Evolutionary conservation across 2,329 filamentous ascomycete genomes (phyloP).

Genomic region (Celoporthe dispersa): DNA sequence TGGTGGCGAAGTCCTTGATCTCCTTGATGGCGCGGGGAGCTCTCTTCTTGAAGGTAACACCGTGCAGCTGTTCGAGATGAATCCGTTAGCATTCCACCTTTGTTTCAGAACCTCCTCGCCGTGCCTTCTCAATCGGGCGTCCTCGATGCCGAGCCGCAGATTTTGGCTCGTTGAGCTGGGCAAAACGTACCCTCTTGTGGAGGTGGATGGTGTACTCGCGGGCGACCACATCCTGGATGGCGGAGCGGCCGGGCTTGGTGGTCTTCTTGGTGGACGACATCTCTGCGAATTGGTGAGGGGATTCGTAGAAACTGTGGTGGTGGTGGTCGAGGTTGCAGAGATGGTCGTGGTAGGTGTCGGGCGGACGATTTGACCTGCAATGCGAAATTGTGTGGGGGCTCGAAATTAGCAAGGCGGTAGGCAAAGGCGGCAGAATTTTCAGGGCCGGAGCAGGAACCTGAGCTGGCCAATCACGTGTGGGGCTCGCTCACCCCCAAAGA

Average conservation of each 20-base stretch:
- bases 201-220: conserved; percentile 99
- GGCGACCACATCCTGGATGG: conserved; percentile 98
- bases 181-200: conserved; percentile 92
- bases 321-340: conserved; percentile 1
- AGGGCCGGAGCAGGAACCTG: neutral
- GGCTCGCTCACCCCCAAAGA: neutral
- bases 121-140: conserved; percentile 39
- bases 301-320: conserved; percentile 5
- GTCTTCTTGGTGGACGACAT: conserved; percentile 73
- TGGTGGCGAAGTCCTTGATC: conserved; percentile 91
- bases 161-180: conserved; percentile 16
- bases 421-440: conserved; percentile 6
- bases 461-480: conserved; percentile 4
- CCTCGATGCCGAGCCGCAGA: neutral
- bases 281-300: conserved; percentile 48
- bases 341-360: neutral
- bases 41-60: conserved; percentile 99
- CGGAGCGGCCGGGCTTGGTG: conserved; percentile 79
- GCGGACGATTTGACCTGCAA: conserved; percentile 7
- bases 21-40: conserved; percentile 99
- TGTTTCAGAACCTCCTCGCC: conserved; percentile 27
- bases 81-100: conserved; percentile 40
- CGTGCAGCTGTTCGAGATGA: conserved; percentile 73
- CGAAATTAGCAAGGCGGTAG: conserved; percentile 7
- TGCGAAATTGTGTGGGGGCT: conserved; percentile 7